Base-by-base conservation (phyloP, 345 rosid species). In the Sisymbrium irio region DNA sequence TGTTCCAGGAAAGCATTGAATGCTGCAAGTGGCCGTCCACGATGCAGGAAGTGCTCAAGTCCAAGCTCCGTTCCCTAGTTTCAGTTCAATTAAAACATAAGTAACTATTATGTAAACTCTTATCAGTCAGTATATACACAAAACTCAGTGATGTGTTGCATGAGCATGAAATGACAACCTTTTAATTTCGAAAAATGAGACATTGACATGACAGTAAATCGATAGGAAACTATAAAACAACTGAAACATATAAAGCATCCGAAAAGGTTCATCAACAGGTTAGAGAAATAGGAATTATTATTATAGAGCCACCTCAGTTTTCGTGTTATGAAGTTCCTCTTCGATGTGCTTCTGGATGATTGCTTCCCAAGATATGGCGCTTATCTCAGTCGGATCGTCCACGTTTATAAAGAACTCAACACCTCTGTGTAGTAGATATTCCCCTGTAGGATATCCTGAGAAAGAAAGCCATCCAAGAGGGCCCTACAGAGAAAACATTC, bases 1-100 rank as follows among this genome's bases (percentile, higher is more conserved):
- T 75, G 81, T 46, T 82, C 85, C 63, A 95, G 88, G 79, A 95
- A 83, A 69, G 87, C 85, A 76, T 87, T 88, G 80, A 95, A 95
- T 54, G 99, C 97, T 65, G 99, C 96, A 55, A 95, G 84, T 9
- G 97, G 87, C 65, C 99, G 97, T 51, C 99, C 97, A 69, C 99
- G 99, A 82, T 92, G 91, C 83, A 95, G 84, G 82, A 86, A 89
- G 65, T 91, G 97, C 78, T 95, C 97, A 79, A 95, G 83, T 67
- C 97, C 92, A 64, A 81, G 84, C 75, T 89, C 93, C 51, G 87
- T 85, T 84, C 89, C 97, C 99, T 95, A 75, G 72, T 71, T 75
- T 62, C 35, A 72, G 55, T 53, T 44, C 28, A 74, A 69, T 50
- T 54, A 58, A 40, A 58, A 65, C 42, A 55, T 71, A 40, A 65